Percentiles rank a stretch among this genome's conserved stretches.
Evolutionary conservation across 768 basidiomycete genomes (phyloP).

Genomic region (Wakefieldia striispora): DNA sequence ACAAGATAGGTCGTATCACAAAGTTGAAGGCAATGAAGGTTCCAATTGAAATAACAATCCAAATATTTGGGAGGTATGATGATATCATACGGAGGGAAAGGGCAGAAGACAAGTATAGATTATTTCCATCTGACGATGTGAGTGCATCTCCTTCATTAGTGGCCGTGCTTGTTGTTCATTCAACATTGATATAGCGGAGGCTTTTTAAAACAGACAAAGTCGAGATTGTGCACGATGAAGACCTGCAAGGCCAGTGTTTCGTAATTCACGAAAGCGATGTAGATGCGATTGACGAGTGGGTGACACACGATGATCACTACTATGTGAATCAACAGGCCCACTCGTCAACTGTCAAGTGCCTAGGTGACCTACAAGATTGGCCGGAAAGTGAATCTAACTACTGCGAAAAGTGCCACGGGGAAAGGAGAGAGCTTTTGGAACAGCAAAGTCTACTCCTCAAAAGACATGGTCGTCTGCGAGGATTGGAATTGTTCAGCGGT

Average conservation of each 20-base stretch:
- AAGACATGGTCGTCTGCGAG: conserved; percentile 46
- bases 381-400: conserved; percentile 26
- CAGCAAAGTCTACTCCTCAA: conserved; percentile 31
- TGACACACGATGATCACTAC: conserved; percentile 56
- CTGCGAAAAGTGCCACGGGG: conserved; percentile 42
- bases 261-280: conserved; percentile 38
- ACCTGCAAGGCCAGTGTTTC: conserved; percentile 56
- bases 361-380: conserved; percentile 27
- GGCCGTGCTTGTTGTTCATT: background rate
- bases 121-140: conserved; percentile 44
- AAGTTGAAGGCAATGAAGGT: conserved; percentile 31
- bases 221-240: conserved; percentile 28
- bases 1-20: conserved; percentile 58
- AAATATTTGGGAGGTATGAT: conserved; percentile 46
- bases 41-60: conserved; percentile 36
- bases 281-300: conserved; percentile 38
- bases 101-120: conserved; percentile 9
- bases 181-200: conserved; percentile 26
- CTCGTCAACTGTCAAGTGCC: conserved; percentile 16
- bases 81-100: conserved; percentile 30
- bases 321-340: conserved; percentile 42
- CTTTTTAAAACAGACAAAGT: conserved; percentile 41
- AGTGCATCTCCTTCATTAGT: conserved; percentile 1
- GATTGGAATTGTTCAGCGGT: conserved; percentile 73
- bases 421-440: conserved; percentile 31